Evolutionary conservation across 1,284 basidiomycete genomes (phyloP), one percentile per base, ranked within the genome.

Genomic region (Pseudomicrostroma phylloplanum): DNA sequence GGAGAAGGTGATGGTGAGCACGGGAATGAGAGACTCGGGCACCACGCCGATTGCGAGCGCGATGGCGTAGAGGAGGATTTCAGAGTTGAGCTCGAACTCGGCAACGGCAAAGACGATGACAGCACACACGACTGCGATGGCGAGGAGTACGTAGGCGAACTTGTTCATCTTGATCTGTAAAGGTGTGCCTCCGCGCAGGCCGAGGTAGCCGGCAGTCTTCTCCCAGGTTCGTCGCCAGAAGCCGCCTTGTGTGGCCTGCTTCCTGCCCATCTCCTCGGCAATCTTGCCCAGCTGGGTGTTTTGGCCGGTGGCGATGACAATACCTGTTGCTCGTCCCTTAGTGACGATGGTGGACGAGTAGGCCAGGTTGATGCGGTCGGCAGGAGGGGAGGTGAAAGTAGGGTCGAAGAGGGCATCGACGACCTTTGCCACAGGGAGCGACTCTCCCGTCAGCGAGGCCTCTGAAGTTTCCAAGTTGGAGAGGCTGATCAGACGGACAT

Each of bases 101-200:
- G 59, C 59, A 23, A 61, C 59, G 15, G 59, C 40, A 23, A 59
- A 59, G 1, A 72, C 65, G 56, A 74, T 64, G 60, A 73, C 72
- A 48, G 68, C 85, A 39, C 85, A 82, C 49, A 87, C 60, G 63
- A 85, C 80, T 12, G 86, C 85, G 49, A 83, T 81, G 17, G 78
- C 82, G 41, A 87, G 83, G 3, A 88, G 81, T n/a, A 85, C 75
- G 67, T 85, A 85, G 1, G 87, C 87, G 36, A 88, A 83, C 69
- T 83, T 84, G 73, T 83, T 82, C 62, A 85, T 80, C 77, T 86
- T 86, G 75, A 85, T 84, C 76, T 87, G 86, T 4, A 87, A 82
- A 1, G 85, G 86, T 0, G 85, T 86, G 6, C 81, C 83, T 25
- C 81, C 81, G 19, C 78, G 80, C 4, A 83, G 73, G 55, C 83